Evolutionary conservation across 495 filamentous ascomycete genomes (phyloP).

Genomic region (Thozetella sp.): DNA sequence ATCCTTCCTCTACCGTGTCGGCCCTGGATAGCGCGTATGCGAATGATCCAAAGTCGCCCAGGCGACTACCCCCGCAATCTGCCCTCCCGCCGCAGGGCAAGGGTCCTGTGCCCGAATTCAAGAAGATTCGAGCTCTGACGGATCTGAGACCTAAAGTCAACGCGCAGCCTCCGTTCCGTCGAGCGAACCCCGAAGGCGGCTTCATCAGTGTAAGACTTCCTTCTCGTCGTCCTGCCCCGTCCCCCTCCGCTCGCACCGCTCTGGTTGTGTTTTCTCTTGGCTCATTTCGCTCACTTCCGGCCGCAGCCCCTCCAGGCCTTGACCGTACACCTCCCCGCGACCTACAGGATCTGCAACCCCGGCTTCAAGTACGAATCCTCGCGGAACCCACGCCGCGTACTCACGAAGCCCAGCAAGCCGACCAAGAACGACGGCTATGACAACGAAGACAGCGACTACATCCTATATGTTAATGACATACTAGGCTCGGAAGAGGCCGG

Average conservation of each 20-base stretch:
- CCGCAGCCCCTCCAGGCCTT: slow-evolving; percentile 90
- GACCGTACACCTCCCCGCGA: slow-evolving; percentile 89
- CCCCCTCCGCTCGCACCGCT: slow-evolving; percentile 7
- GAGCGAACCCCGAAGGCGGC: slow-evolving; percentile 95
- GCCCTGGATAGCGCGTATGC: slow-evolving; percentile 73
- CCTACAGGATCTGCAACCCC: slow-evolving; percentile 98
- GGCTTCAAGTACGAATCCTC: slow-evolving; percentile 99
- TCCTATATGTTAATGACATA: slow-evolving; percentile 99
- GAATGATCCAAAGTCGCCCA: slow-evolving; percentile 74
- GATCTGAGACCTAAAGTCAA: slow-evolving; percentile 86
- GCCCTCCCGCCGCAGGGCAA: slow-evolving; percentile 51
- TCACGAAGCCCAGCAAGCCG: slow-evolving; percentile 99
- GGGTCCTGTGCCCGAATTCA: slow-evolving; percentile 86
- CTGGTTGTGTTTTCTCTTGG: slow-evolving; percentile 8
- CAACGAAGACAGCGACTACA: slow-evolving; percentile 99
- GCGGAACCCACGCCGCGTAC: slow-evolving; percentile 91
- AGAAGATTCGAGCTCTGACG: slow-evolving; percentile 67
- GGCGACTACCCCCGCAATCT: slow-evolving; percentile 50
- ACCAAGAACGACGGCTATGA: slow-evolving; percentile 99
- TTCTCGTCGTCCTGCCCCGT: neutral
- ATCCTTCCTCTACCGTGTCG: slow-evolving; percentile 67
- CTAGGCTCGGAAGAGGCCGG: slow-evolving; percentile 96
- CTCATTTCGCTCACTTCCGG: slow-evolving; percentile 7
- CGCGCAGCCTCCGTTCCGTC: slow-evolving; percentile 82
- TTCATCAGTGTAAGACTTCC: slow-evolving; percentile 87